Evolutionary conservation across 2,329 filamentous ascomycete genomes (phyloP), one percentile per base, ranked within the genome.

Genomic region (Coniella lustricola): DNA sequence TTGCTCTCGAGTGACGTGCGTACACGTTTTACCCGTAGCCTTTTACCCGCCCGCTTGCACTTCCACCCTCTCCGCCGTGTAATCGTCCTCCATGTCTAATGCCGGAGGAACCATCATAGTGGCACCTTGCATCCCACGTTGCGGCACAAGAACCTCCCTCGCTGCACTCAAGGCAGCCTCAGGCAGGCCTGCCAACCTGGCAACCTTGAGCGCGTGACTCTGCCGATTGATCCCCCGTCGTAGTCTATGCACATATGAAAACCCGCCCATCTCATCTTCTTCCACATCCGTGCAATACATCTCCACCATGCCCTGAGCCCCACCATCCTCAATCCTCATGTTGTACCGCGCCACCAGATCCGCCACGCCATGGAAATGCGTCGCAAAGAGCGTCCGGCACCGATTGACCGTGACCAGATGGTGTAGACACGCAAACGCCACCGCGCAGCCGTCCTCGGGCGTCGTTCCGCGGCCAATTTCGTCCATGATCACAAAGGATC

Each of bases 401-500:
- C 75, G 74, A 62, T 93, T 96, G 18, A 85, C 71, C 42, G 82
- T 75, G 57, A 88, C 84, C 14, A 98, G 72, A 64, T 97, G 89
- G 61, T 91, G 80, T 43, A 98, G 71, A 60, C 85, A 90, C 1
- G 91, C 93, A 64, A 86, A 97, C 0, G 89, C 89, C 1, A 98
- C 85, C 1, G 93, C 93, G 2, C 85, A 79, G 2, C 93, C 93
- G 63, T 97, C 93, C 60, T 91, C 85, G 0, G 91, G 90, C 17
- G 93, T 95, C 0, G 94, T 98, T 8, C 93, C 93, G 41, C 93
- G 78, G 1, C 93, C 93, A 33, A 98, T 87, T 71, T 98, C 93
- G 64, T 98, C 93, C 91, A 98, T 97, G 64, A 98, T 91, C 52
- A 93, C 91, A 59, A 98, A 94, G 0, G 86, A 93, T 20, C 84